Evolutionary conservation across 208 protist species (phyloP).

Genomic region (Tritrichomonas musculus): DNA sequence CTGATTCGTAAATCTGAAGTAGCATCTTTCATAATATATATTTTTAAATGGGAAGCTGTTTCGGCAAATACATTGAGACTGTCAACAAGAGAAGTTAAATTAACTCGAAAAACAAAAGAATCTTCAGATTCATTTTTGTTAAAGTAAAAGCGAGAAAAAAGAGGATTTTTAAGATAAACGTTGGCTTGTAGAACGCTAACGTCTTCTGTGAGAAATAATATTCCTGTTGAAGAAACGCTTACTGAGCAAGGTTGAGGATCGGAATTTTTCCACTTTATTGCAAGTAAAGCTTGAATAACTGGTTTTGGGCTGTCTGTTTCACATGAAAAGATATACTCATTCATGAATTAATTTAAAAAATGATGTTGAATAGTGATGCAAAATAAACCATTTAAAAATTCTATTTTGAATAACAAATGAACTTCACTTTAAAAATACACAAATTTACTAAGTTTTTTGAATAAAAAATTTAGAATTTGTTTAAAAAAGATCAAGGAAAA

Average conservation of each 20-base stretch:
- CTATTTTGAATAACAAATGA: too few species aligned
- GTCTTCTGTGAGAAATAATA: conserved; percentile 25
- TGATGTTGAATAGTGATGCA: not conserved
- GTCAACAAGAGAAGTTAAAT: not conserved
- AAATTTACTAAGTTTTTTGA: too few species aligned
- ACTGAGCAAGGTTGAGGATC: not conserved
- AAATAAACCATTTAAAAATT: too few species aligned
- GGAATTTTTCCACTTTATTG: not conserved
- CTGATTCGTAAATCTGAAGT: not conserved
- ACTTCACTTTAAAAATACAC: too few species aligned
- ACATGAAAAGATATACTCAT: not conserved
- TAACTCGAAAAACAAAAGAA: not conserved
- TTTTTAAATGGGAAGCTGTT: not conserved
- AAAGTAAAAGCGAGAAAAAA: not conserved
- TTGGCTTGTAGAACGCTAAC: not conserved
- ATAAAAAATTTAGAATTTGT: too few species aligned
- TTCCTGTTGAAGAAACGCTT: not conserved
- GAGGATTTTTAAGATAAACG: not conserved
- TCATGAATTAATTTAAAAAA: not conserved
- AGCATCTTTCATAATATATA: not conserved
- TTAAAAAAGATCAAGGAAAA: too few species aligned
- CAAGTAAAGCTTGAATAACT: not conserved
- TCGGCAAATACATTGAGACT: not conserved
- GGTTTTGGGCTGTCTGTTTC: not conserved
- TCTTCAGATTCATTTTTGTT: not conserved